phyloP scores from a whole-genome alignment of 108 stramenopile species.

The Discostella pseudostelligera region DNA sequence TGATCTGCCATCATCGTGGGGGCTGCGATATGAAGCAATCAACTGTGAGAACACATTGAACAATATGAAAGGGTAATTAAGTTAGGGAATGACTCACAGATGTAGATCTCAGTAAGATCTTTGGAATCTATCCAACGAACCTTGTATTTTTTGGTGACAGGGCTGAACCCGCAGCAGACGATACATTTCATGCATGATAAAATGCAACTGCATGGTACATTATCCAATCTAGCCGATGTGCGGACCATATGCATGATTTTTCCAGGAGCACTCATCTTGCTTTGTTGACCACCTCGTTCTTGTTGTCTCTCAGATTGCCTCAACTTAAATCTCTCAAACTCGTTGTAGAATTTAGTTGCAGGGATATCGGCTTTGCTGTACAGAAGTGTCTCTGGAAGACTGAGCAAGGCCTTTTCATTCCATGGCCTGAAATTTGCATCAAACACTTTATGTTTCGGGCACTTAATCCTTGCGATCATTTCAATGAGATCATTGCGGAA shows the following conservation, averaged over 20 bases:
- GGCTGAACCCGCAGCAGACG: constrained; percentile 1
- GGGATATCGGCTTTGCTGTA: constrained; percentile 18
- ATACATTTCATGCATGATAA: constrained; percentile 11
- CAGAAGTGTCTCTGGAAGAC: constrained; percentile 8
- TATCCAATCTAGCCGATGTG: constrained; percentile 55
- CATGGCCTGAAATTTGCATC: constrained; percentile 38
- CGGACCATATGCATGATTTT: constrained; percentile 73
- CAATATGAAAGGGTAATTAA: too few species aligned
- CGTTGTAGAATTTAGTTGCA: constrained; percentile 14
- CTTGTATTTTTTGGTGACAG: constrained; percentile 28
- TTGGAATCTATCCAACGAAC: constrained; percentile 30
- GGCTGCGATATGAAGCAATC: too few species aligned
- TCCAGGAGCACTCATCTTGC: constrained; percentile 72
- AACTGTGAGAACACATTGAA: too few species aligned
- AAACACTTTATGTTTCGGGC: constrained; percentile 78
- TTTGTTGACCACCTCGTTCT: constrained; percentile 49
- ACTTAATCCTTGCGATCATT: constrained; percentile 78
- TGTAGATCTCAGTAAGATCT: constrained; percentile 27
- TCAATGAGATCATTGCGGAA: constrained; percentile 81
- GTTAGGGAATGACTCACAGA: constrained; percentile 3
- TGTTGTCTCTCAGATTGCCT: constrained; percentile 41
- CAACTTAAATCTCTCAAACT: constrained; percentile 21
- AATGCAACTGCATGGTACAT: constrained; percentile 30
- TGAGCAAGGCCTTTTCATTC: constrained; percentile 16
- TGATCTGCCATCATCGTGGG: constrained; percentile 38